Base-by-base conservation (phyloP, 1,284 basidiomycete species). In the Boletus hoseneyae region DNA sequence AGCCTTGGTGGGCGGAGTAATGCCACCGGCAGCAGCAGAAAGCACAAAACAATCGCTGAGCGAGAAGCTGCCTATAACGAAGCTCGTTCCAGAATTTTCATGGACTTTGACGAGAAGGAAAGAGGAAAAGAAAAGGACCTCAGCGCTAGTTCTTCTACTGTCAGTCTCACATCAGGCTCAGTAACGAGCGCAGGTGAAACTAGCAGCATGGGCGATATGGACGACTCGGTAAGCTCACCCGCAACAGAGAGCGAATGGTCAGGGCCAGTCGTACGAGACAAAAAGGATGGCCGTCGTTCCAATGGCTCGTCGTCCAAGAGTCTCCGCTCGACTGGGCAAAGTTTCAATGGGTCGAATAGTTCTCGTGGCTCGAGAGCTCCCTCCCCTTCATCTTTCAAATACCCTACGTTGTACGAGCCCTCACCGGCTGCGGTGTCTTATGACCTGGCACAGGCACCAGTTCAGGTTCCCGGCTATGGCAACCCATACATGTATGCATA, bases 61-160 rank as follows among this genome's bases (percentile, higher is more conserved):
- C 83, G 90, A 41, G 87, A 87, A 62, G 90, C 87, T 2, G 89
- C 86, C 12, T 92, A 92, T 60, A 85, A 88, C 48, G 82, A 87
- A 65, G 89, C 89, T 27, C 81, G 90, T 38, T 83, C 81, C 33
- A 79, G 89, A 48, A 92, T 92, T 57, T 92, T 91, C 70, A 84
- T 85, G 78, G 82, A 70, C 52, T 88, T 89, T 58, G 77, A 87
- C 61, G 86, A 86, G 59, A 87, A 86, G 62, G 81, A 82, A 52
- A 82, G 81, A 65, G 77, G 74, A 50, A 87, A 88, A 65, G 86
- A 85, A 45, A 84, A 82, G 58, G 83, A 85, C 55, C 75, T 82
- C 68, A 89, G 82, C 65, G 81, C 85, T 11, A 85, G 84, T 61
- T 87, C 85, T 6, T 89, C 87, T 6, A 82, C 83, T 27, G 70